Conservation (phyloP, 1,139 yeast species). For the Neolecta irregularis region DNA sequence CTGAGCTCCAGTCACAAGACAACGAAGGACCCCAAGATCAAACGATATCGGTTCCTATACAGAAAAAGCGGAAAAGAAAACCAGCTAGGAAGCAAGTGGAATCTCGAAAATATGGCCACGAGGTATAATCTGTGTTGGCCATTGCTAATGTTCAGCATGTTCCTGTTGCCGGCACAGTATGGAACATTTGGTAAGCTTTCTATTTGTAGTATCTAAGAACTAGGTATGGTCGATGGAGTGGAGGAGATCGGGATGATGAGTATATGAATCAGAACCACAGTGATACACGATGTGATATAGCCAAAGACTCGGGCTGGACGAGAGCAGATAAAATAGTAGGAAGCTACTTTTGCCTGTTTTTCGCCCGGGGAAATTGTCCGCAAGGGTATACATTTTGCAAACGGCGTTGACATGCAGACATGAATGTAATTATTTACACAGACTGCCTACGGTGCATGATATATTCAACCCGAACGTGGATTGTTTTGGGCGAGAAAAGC, state of each 20-base stretch:
- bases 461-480: constrained; percentile 50
- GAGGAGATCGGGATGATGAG: constrained; percentile 27
- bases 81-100: constrained; percentile 64
- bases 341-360: constrained; percentile 55
- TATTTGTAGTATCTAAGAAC: constrained; percentile 1
- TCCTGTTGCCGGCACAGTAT: constrained; percentile 64
- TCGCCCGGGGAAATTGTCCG: constrained; percentile 78
- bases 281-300: constrained; percentile 42
- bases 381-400: constrained; percentile 31
- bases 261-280: constrained; percentile 29
- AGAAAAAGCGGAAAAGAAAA: constrained; percentile 18
- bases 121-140: constrained; percentile 21
- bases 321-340: constrained; percentile 39
- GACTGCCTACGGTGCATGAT: constrained; percentile 46
- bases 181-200: constrained; percentile 45
- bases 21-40: no score
- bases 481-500: constrained; percentile 86
- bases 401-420: constrained; percentile 18
- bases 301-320: constrained; percentile 60
- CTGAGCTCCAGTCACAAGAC: no score
- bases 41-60: no score
- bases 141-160: constrained; percentile 26
- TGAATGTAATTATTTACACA: constrained; percentile 60
- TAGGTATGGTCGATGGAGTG: constrained; percentile 62
- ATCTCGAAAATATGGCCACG: constrained; percentile 44